phyloP scores from a whole-genome alignment of 306 rosid species.

The Dalbergia cultrata region DNA sequence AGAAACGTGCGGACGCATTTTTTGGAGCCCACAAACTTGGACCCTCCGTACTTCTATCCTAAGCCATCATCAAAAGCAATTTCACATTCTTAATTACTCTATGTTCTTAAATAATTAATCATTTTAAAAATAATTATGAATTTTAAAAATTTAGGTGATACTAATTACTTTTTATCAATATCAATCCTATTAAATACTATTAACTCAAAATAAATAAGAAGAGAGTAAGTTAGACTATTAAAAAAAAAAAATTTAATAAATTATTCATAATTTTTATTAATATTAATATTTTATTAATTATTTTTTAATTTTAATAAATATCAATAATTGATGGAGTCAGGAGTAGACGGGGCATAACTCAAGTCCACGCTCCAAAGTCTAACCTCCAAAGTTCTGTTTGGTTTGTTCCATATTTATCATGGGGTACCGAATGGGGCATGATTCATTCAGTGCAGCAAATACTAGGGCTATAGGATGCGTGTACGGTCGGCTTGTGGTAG shows the following conservation, averaged over 20 bases:
- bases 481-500: slow-evolving; percentile 40
- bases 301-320: too few species aligned
- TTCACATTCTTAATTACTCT: not conserved
- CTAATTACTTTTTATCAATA: too few species aligned
- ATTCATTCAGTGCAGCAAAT: not conserved
- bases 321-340: too few species aligned
- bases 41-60: slow-evolving; percentile 24
- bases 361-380: not conserved
- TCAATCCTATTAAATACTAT: too few species aligned
- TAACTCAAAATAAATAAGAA: too few species aligned
- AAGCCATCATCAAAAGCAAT: not conserved
- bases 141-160: too few species aligned
- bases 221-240: too few species aligned
- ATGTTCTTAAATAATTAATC: too few species aligned
- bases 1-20: slow-evolving; percentile 17
- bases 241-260: too few species aligned
- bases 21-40: slow-evolving; percentile 49
- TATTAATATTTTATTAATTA: too few species aligned
- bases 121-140: too few species aligned
- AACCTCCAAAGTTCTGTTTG: slow-evolving; percentile 36
- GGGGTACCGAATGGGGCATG: slow-evolving; percentile 1
- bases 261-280: too few species aligned
- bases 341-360: not conserved
- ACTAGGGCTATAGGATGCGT: slow-evolving; percentile 19
- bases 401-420: not conserved